Evolutionary conservation across 768 basidiomycete genomes (phyloP).

Genomic region (Serendipita sp.): DNA sequence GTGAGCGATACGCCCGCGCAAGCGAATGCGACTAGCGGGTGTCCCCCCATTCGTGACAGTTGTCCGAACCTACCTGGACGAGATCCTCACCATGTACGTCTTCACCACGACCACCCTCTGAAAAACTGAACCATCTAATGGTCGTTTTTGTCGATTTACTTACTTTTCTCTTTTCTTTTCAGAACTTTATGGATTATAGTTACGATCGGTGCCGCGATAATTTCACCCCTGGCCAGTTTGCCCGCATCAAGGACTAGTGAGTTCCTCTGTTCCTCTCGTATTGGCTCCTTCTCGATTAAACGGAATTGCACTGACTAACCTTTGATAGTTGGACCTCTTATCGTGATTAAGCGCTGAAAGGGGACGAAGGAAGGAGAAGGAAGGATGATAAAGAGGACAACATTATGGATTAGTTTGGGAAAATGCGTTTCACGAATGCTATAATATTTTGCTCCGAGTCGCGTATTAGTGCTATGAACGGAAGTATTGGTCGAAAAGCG

Average conservation of each 20-base stretch:
- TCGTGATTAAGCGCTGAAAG: too few species aligned
- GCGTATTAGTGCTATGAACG: too few species aligned
- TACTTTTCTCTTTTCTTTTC: slow-evolving; percentile 10
- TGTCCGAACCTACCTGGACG: neutral
- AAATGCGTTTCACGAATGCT: too few species aligned
- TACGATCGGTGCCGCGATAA: slow-evolving; percentile 16
- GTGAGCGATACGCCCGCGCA: neutral
- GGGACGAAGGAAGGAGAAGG: too few species aligned
- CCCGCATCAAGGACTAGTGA: slow-evolving; percentile 12
- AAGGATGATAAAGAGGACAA: too few species aligned
- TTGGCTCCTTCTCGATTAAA: too few species aligned
- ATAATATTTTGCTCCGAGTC: too few species aligned
- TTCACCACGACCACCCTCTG: neutral
- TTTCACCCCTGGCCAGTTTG: slow-evolving; percentile 21
- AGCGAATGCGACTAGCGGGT: neutral
- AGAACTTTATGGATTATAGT: neutral
- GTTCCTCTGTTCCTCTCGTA: too few species aligned
- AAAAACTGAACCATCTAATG: neutral
- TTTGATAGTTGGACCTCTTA: too few species aligned
- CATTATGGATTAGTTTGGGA: too few species aligned
- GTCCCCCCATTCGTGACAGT: neutral
- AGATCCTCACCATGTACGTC: neutral
- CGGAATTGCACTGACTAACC: too few species aligned
- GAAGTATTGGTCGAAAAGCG: too few species aligned
- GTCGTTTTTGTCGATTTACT: slow-evolving; percentile 22